Percentiles rank a stretch among this genome's conserved stretches.
These are phyloP conservation scores for Rhodotorula sp. DNA, from an alignment of 1,284 basidiomycete genomes.

Conservation along the genomic window DNA sequence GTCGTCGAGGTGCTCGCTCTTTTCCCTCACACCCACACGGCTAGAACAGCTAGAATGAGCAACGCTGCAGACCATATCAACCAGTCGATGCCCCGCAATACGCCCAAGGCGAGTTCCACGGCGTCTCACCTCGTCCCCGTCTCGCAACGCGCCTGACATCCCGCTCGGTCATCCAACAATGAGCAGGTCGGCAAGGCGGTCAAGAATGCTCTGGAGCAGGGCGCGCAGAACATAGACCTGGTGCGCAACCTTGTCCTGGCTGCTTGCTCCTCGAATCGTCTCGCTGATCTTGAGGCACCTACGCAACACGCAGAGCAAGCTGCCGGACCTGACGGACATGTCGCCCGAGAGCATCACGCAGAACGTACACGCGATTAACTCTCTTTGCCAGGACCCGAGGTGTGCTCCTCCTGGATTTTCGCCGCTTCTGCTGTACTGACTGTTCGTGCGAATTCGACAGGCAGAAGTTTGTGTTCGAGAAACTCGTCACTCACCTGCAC, in stretches of 20 bases:
- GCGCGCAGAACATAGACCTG: conserved; percentile 38
- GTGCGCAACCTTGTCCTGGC: not conserved
- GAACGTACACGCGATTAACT: conserved; percentile 57
- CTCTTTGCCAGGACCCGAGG: conserved; percentile 50
- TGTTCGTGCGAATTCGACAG: conserved; percentile 41
- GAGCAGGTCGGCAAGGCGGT: conserved; percentile 42
- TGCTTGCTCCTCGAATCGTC: not conserved
- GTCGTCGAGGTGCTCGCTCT: too few relatives aligned
- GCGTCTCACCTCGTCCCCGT: too few relatives aligned
- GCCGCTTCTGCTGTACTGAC: too few relatives aligned
- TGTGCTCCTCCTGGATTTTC: conserved; percentile 23
- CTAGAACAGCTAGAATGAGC: too few relatives aligned
- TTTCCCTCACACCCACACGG: too few relatives aligned
- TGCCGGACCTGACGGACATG: conserved; percentile 20
- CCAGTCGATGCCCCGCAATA: too few relatives aligned
- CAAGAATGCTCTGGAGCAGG: conserved; percentile 35
- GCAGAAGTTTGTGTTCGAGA: conserved; percentile 55
- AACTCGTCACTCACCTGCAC: conserved; percentile 63
- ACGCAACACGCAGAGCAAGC: not conserved
- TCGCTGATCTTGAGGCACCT: not conserved
- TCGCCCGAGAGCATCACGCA: conserved; percentile 52
- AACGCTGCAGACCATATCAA: too few relatives aligned
- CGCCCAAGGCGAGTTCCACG: too few relatives aligned
- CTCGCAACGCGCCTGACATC: not conserved
- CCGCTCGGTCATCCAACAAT: not conserved